phyloP scores from a whole-genome alignment of 192 early-diverging fungal genomes.

The Coemansia sp. region DNA sequence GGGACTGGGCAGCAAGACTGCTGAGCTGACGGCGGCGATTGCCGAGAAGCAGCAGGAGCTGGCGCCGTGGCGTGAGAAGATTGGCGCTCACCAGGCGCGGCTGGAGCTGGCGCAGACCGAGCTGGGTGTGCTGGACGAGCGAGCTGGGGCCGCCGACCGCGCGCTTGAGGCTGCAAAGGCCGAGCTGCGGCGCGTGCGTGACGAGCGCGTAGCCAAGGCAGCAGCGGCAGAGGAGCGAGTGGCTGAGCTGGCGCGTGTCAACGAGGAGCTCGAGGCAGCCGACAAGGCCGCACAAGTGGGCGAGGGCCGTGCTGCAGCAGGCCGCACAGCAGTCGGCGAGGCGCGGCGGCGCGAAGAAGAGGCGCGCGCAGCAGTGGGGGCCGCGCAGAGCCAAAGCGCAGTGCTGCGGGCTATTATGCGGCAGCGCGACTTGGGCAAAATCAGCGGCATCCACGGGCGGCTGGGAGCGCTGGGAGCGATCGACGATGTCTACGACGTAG shows the following conservation, averaged over 20 bases:
- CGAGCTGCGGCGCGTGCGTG: conserved; percentile 52
- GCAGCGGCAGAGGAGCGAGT: conserved; percentile 43
- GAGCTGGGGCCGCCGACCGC: conserved; percentile 57
- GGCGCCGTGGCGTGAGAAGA: conserved; percentile 86
- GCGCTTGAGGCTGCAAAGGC: conserved; percentile 68
- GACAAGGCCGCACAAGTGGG: conserved; percentile 49
- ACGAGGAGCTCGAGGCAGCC: conserved; percentile 60
- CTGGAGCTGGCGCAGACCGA: conserved; percentile 86
- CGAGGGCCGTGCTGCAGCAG: conserved; percentile 45
- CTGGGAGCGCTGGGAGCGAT: conserved; percentile 97
- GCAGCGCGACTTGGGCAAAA: conserved; percentile 72
- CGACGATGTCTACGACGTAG: conserved; percentile 93
- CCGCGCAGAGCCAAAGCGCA: conserved; percentile 68
- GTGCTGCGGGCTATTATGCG: conserved; percentile 72
- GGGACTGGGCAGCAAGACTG: conserved; percentile 87
- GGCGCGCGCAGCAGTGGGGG: conserved; percentile 64
- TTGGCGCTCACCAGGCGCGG: conserved; percentile 71
- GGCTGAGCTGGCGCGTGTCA: conserved; percentile 53
- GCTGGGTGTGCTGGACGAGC: conserved; percentile 72
- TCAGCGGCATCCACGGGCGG: conserved; percentile 81
- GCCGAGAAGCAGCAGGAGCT: conserved; percentile 84
- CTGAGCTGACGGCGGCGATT: conserved; percentile 78
- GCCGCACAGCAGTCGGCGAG: conserved; percentile 36
- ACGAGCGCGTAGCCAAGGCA: conserved; percentile 48
- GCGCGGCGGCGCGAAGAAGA: conserved; percentile 75